Evolutionary conservation across 2,329 filamentous ascomycete species (phyloP).

Genomic region (Elsinoe fawcettii): DNA sequence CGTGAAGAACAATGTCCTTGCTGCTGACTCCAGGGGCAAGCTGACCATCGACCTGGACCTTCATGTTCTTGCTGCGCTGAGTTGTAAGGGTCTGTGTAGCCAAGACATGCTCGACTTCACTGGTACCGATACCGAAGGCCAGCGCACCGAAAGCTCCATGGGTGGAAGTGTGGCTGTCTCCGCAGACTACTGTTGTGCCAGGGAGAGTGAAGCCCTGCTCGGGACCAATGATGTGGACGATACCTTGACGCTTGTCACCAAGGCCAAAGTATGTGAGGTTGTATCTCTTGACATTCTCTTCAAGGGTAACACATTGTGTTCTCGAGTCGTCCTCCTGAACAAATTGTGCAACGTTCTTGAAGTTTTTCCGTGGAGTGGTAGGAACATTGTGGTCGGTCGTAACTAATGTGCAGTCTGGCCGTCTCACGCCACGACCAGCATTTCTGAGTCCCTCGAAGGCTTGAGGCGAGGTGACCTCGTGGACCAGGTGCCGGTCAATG

Average conservation of each 20-base stretch:
- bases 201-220: conserved; percentile 98
- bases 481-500: conserved; percentile 92
- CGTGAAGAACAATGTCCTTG: conserved; percentile 89
- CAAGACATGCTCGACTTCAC: conserved; percentile 95
- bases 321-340: conserved; percentile 92
- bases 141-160: conserved; percentile 94
- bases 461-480: conserved; percentile 98
- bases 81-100: conserved; percentile 94
- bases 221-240: conserved; percentile 95
- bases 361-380: conserved; percentile 79
- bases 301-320: conserved; percentile 87
- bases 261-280: conserved; percentile 96
- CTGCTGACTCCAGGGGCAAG: conserved; percentile 85
- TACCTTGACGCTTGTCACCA: conserved; percentile 92
- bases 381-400: conserved; percentile 98
- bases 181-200: conserved; percentile 92
- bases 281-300: conserved; percentile 96
- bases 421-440: conserved; percentile 75
- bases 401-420: conserved; percentile 92
- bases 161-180: conserved; percentile 96
- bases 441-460: conserved; percentile 94
- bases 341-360: conserved; percentile 90
- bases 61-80: conserved; percentile 97
- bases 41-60: conserved; percentile 87
- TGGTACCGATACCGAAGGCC: conserved; percentile 95